These are phyloP conservation scores for Endoconidiophora laricicola DNA, from an alignment of 2,329 filamentous ascomycete genomes.

Conservation along the genomic window DNA sequence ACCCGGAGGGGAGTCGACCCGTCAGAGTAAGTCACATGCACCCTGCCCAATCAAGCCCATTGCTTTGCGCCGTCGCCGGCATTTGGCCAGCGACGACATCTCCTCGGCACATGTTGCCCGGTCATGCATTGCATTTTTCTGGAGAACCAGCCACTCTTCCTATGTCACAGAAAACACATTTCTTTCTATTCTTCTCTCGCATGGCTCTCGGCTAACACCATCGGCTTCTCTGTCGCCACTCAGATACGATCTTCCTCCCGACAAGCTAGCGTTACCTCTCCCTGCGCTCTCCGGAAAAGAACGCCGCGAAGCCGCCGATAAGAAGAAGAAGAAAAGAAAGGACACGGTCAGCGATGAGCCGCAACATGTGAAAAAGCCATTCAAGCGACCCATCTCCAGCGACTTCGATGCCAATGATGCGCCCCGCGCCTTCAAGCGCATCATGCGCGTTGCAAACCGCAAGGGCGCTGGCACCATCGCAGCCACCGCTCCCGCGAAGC, in stretches of 20 bases:
- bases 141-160: neutral
- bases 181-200: neutral
- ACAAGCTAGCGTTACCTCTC: constrained; percentile 6
- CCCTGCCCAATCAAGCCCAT: neutral
- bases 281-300: constrained; percentile 9
- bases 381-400: constrained; percentile 20
- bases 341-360: constrained; percentile 26
- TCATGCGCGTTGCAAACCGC: constrained; percentile 55
- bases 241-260: constrained; percentile 10
- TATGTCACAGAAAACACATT: too few relatives aligned
- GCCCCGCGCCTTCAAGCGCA: constrained; percentile 68
- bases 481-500: constrained; percentile 7
- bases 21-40: constrained; percentile 28
- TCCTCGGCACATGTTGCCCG: too few relatives aligned
- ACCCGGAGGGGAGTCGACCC: constrained; percentile 46
- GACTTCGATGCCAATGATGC: constrained; percentile 52
- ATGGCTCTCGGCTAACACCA: neutral
- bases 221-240: neutral
- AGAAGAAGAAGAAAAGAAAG: constrained; percentile 17
- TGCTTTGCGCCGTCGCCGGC: neutral
- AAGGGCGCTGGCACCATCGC: constrained; percentile 10
- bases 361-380: constrained; percentile 17
- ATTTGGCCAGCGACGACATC: too few relatives aligned
- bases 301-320: constrained; percentile 13
- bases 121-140: too few relatives aligned